Evolutionary conservation across 768 basidiomycete species (phyloP).

Genomic region (Pisolithus microcarpus): DNA sequence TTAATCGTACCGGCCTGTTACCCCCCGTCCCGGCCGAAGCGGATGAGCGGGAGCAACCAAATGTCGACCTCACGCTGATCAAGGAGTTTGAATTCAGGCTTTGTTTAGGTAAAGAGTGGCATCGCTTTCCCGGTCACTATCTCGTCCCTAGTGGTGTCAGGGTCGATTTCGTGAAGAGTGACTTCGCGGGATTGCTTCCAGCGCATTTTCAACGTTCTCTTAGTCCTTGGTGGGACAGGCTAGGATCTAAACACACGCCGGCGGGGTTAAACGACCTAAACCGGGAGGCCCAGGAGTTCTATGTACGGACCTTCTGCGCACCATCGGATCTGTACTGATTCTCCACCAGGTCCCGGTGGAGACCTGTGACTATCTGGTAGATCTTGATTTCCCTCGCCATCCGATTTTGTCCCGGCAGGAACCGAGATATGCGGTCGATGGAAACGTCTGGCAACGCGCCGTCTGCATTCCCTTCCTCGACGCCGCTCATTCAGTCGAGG

Average conservation of each 20-base stretch:
- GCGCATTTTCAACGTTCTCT: slow-evolving; percentile 56
- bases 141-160: slow-evolving; percentile 76
- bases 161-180: slow-evolving; percentile 87
- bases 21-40: slow-evolving; percentile 35
- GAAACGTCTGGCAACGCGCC: slow-evolving; percentile 73
- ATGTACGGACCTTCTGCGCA: slow-evolving; percentile 44
- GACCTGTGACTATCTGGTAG: slow-evolving; percentile 85
- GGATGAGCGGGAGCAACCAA: slow-evolving; percentile 39
- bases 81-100: slow-evolving; percentile 63
- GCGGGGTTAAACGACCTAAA: slow-evolving; percentile 83
- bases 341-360: slow-evolving; percentile 52
- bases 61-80: slow-evolving; percentile 63
- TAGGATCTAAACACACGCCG: slow-evolving; percentile 57
- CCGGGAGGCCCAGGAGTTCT: slow-evolving; percentile 65
- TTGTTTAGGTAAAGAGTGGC: slow-evolving; percentile 94
- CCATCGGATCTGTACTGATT: slow-evolving; percentile 4
- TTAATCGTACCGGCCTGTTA: slow-evolving; percentile 65
- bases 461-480: slow-evolving; percentile 81
- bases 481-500: slow-evolving; percentile 57
- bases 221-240: slow-evolving; percentile 30
- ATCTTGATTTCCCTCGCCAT: slow-evolving; percentile 78
- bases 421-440: slow-evolving; percentile 71
- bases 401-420: slow-evolving; percentile 51
- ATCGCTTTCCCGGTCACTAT: slow-evolving; percentile 88
- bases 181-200: slow-evolving; percentile 85